phyloP scores from a whole-genome alignment of 345 rosid genomes.

The Orychophragmus violaceus region DNA sequence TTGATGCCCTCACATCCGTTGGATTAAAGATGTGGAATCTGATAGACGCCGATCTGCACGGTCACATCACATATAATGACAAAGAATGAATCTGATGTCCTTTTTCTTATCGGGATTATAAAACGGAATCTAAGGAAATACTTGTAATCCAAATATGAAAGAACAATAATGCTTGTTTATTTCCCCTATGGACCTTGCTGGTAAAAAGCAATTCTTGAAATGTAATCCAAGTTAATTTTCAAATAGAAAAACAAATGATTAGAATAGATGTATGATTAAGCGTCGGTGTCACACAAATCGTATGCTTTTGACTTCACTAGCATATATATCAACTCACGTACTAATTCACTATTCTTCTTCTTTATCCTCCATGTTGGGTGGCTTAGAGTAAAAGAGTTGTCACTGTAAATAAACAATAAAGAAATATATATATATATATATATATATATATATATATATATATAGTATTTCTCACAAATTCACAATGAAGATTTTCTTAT shows the following conservation, averaged over 20 bases:
- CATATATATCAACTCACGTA: neutral
- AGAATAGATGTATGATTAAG: neutral
- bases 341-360: neutral
- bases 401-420: no score
- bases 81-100: neutral
- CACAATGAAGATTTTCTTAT: neutral
- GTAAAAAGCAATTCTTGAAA: conserved; percentile 3
- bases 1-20: neutral
- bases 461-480: no score
- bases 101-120: neutral
- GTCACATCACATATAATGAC: neutral
- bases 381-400: conserved; percentile 4
- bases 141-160: neutral
- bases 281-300: conserved; percentile 14
- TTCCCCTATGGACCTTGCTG: neutral
- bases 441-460: neutral
- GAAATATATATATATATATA: neutral
- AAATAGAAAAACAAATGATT: neutral
- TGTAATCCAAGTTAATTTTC: conserved; percentile 4
- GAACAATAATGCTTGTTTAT: neutral
- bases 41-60: neutral
- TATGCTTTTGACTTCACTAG: conserved; percentile 1
- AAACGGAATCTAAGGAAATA: neutral
- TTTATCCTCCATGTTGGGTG: neutral
- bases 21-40: neutral